Base-by-base conservation (phyloP, 2,329 filamentous ascomycete species). In the Tolypocladium pustulatum region DNA sequence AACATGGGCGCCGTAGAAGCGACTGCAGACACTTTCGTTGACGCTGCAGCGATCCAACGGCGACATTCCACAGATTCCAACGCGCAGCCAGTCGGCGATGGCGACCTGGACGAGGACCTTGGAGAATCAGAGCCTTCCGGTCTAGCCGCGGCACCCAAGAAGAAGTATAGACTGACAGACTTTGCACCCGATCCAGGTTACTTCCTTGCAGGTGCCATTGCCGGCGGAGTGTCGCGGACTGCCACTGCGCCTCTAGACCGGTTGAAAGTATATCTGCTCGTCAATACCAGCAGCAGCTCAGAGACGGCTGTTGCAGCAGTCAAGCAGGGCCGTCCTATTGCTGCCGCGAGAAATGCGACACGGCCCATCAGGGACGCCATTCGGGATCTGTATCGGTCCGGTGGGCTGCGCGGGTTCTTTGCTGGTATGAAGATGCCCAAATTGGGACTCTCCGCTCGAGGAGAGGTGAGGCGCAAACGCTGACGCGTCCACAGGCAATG, bases 161-260 rank as follows among this genome's bases (percentile, higher is more conserved):
- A 71, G 73, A 78, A 78, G 72, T 73, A 71, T 71, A 78, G 73
- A 78, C 83, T 87, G 78, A 86, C 83, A 73, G 78, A 80, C 72
- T 81, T 88, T 80, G 79, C 91, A 74, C 90, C 89, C 74, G 84
- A 91, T 85, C 82, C 88, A 96, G 94, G 94, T 82, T 99, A 97
- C 78, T 99, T 97, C 76, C 76, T 96, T 77, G 94, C 94, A 73
- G 94, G 94, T 80, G 94, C 91, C 74, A 81, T 96, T 71, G 91
- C 93, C 72, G 94, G 94, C 72, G 93, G 91, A 72, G 87, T 97
- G 68, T 97, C 93, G 71, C 88, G 94, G 71, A 97, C 94, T 70
- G 89, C 90, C 63, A 99, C 94, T 65, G 94, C 94, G 61, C 94
- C 94, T 61, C 86, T 99, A 74, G 94, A 99, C 77, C 91, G 94